These are phyloP conservation scores for Heterobasidion occidentale DNA, from an alignment of 1,284 basidiomycete genomes.

Conservation along the genomic window DNA sequence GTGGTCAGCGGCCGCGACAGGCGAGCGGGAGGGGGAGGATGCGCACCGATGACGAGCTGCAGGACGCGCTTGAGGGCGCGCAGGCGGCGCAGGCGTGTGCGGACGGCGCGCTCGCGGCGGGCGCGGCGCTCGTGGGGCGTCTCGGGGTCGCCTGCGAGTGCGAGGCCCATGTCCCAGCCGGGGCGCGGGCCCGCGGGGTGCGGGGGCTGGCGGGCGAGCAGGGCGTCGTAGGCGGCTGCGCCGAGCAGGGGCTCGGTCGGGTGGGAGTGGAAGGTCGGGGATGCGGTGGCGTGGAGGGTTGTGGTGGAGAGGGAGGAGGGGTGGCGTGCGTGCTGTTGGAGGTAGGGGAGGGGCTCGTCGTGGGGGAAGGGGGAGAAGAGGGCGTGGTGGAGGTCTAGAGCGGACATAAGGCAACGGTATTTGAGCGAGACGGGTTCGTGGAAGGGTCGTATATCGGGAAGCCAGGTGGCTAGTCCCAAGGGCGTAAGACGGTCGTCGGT, in stretches of 20 bases:
- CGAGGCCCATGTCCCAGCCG: constrained; percentile 29
- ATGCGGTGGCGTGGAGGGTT: constrained; percentile 38
- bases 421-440: too few relatives aligned
- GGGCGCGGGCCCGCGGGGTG: constrained; percentile 28
- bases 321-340: background rate
- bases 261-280: constrained; percentile 33
- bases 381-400: constrained; percentile 3
- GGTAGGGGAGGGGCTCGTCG: background rate
- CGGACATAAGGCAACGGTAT: background rate
- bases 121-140: constrained; percentile 31
- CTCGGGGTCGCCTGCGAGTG: constrained; percentile 32
- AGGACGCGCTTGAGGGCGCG: constrained; percentile 29
- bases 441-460: too few relatives aligned
- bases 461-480: too few relatives aligned
- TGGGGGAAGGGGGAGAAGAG: constrained; percentile 1
- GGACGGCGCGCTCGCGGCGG: constrained; percentile 25
- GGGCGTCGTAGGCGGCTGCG: constrained; percentile 36
- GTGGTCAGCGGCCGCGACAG: background rate
- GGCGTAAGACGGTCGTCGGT: too few relatives aligned
- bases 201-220: constrained; percentile 36
- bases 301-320: constrained; percentile 40
- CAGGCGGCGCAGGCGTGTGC: constrained; percentile 34
- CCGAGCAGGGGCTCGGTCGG: constrained; percentile 41
- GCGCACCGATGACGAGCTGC: constrained; percentile 43
- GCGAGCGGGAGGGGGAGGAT: background rate